Conservation (phyloP, 805 yeast genomes). For the Saccharomycopsis malanga region DNA sequence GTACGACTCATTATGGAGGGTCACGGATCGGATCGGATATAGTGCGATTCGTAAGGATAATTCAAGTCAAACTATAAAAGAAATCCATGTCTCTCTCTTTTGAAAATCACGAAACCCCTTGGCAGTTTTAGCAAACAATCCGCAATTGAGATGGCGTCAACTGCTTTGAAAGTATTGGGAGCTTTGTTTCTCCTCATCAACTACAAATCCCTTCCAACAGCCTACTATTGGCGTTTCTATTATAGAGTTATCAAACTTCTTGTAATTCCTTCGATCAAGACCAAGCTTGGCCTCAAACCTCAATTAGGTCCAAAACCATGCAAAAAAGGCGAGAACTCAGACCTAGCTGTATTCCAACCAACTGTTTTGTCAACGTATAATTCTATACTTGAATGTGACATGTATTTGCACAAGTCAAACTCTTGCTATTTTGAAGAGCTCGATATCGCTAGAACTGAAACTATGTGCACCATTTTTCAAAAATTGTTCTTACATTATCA, state of each 20-base stretch:
- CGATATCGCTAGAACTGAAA: constrained; percentile 68
- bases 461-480: constrained; percentile 51
- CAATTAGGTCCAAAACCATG: constrained; percentile 23
- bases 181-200: neutral
- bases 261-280: constrained; percentile 30
- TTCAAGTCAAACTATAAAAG: too few species aligned
- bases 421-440: constrained; percentile 77
- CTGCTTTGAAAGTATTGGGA: neutral
- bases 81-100: too few species aligned
- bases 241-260: constrained; percentile 36
- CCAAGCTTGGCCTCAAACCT: constrained; percentile 14
- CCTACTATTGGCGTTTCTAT: constrained; percentile 59
- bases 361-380: constrained; percentile 45
- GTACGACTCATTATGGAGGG: too few species aligned
- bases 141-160: neutral
- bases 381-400: constrained; percentile 75
- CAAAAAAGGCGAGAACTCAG: constrained; percentile 21
- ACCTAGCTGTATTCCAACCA: constrained; percentile 36
- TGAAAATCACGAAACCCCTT: too few species aligned
- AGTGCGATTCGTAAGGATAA: too few species aligned
- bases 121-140: too few species aligned
- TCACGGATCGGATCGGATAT: too few species aligned
- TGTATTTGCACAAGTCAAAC: constrained; percentile 82
- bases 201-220: constrained; percentile 62
- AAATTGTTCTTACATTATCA: constrained; percentile 42